A percentile compares a stretch with the other conserved stretches of the same genome.
phyloP scores from a whole-genome alignment of 495 filamentous ascomycete genomes.

The Trypethelium eluteriae region DNA sequence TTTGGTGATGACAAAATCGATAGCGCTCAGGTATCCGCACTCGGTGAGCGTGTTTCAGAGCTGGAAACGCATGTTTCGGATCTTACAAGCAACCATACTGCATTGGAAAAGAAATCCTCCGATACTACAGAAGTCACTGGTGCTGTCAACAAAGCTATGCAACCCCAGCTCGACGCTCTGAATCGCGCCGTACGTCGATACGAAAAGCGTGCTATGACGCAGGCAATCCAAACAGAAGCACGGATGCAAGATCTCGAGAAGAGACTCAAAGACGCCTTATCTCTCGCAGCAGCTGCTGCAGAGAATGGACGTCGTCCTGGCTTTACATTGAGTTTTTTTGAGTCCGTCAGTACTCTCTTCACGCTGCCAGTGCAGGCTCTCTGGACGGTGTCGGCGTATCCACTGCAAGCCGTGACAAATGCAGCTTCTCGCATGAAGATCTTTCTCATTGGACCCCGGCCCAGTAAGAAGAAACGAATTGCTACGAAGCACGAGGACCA shows the following conservation, averaged over 20 bases:
- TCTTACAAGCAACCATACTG: slow-evolving; percentile 28
- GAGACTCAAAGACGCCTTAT: slow-evolving; percentile 66
- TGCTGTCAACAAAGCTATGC: slow-evolving; percentile 57
- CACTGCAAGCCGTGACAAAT: slow-evolving; percentile 16
- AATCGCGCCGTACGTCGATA: slow-evolving; percentile 88
- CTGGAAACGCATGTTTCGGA: slow-evolving; percentile 56
- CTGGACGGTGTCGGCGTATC: slow-evolving; percentile 20
- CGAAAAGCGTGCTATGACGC: slow-evolving; percentile 74
- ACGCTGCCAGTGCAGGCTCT: slow-evolving; percentile 24
- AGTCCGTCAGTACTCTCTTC: slow-evolving; percentile 17
- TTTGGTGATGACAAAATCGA: slow-evolving; percentile 32
- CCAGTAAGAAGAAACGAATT: neutral
- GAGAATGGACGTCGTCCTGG: slow-evolving; percentile 39
- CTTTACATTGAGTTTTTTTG: slow-evolving; percentile 15
- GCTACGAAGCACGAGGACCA: slow-evolving; percentile 4
- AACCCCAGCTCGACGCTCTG: slow-evolving; percentile 79
- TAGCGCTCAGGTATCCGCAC: slow-evolving; percentile 44
- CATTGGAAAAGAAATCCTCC: slow-evolving; percentile 21
- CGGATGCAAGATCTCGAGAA: slow-evolving; percentile 62
- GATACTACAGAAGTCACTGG: slow-evolving; percentile 46
- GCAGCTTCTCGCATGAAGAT: neutral
- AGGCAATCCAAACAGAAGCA: slow-evolving; percentile 64
- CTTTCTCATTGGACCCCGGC: slow-evolving; percentile 1
- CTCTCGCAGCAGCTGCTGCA: slow-evolving; percentile 65
- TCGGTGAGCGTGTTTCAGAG: slow-evolving; percentile 58